Evolutionary conservation across 163 green algal genomes (phyloP), one percentile per base, ranked within the genome.

Genomic region (Chlamydomonas reinhardtii): DNA sequence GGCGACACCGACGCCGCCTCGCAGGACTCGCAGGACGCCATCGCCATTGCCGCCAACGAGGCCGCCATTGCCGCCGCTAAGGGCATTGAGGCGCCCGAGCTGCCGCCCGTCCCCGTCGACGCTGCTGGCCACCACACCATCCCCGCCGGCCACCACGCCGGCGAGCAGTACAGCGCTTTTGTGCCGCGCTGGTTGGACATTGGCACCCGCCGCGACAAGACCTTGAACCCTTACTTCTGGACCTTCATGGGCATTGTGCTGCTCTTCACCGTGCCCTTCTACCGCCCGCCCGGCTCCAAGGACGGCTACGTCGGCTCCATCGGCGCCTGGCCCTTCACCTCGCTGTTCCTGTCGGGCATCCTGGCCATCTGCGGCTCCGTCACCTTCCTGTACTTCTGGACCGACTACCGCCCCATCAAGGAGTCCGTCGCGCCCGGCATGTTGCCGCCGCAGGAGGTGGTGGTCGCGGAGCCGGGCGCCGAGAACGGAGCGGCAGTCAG

Each of bases 221-320:
- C 89, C n/a, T 56, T 91, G 29, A 89, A 90, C 75, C 87, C 83
- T 14, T 83, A 64, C 12, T 48, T 86, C 15, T 88, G 34, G 19
- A 29, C 54, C 25, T 35, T 82, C 8, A 77, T 91, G 72, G 43
- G 83, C 22, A 64, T 89, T 27, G 74, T 92, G 43, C 80, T 93
- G 54, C 84, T 93, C 24, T 93, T 93, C 39, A 89, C 87, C 35
- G 76, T 87, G 54, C 90, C 90, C 35, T 89, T 92, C 59, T 89
- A 89, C 84, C 84, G 83, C 22, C 56, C 70, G 24, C 79, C 88
- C n/a, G 20, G 27, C 4, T 88, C 80, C 16, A 70, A 35, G 20
- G 84, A 93, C 39, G 70, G 37, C 39, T 93, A 86, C 39, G 73
- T 93, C 20, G 90, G 90, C 17, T 56, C 83, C 61, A 93, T 93